phyloP scores from a whole-genome alignment of 345 rosid species.

The Camelina sativa region DNA sequence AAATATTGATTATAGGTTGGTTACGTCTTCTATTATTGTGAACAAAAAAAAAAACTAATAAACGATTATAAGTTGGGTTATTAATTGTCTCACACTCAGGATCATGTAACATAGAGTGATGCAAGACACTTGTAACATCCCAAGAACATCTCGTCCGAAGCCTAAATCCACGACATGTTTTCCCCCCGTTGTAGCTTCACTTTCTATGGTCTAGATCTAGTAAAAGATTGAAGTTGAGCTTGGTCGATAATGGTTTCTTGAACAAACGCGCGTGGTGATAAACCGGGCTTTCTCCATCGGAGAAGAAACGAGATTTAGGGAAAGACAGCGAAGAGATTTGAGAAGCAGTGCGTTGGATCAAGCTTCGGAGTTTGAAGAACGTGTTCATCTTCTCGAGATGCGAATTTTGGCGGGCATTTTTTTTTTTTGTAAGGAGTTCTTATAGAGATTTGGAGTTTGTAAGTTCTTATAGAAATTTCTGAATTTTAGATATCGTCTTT shows the following conservation, averaged over 20 bases:
- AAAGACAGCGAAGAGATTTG: constrained; percentile 36
- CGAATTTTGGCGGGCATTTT: constrained; percentile 2
- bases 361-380: constrained; percentile 32
- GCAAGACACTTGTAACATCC: too few relatives aligned
- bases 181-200: constrained; percentile 25
- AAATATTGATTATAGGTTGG: too few relatives aligned
- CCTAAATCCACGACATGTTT: constrained; percentile 48
- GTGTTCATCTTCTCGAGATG: constrained; percentile 50
- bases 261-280: constrained; percentile 55
- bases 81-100: too few relatives aligned
- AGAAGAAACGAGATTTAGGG: constrained; percentile 42
- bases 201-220: constrained; percentile 59
- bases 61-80: too few relatives aligned
- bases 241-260: constrained; percentile 61
- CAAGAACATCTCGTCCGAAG: constrained; percentile 20
- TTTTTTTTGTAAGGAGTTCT: not conserved
- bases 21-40: too few relatives aligned
- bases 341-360: constrained; percentile 39
- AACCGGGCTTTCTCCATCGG: constrained; percentile 54
- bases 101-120: too few relatives aligned
- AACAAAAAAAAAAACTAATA: too few relatives aligned
- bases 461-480: too few relatives aligned
- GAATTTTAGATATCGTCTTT: too few relatives aligned
- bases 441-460: too few relatives aligned
- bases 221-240: constrained; percentile 41